Evolutionary conservation across 495 filamentous ascomycete species (phyloP), one percentile per base, ranked within the genome.

Genomic region (Lasiosphaeria hispida): DNA sequence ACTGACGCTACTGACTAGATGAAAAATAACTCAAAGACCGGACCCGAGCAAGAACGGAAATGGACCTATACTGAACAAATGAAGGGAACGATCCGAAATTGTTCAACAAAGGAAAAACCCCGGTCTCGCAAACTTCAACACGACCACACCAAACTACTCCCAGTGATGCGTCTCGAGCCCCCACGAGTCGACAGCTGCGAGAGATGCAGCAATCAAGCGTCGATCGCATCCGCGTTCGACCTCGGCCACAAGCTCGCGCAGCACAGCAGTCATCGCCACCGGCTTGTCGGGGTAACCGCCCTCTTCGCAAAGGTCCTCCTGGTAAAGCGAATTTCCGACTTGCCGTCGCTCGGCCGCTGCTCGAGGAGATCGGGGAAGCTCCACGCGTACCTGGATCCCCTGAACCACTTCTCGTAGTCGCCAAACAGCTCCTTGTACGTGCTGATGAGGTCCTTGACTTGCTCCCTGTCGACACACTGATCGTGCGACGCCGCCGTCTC

Each of bases 281-380:
- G 33, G 23, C 23, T 30, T 5, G 23, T 30, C 23, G 23, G 5
- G 2, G 2, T 2, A 30, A 5, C 5, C 23, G 23, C 23, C 47
- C 47, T 19, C 47, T n/a, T 49, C 19, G 35, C 23, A 8, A 33
- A 14, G 13, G 10, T 13, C 35, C 17, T 52, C 35, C 19, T 52
- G 3, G 40, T 36, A 52, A 52, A 52, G 9, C 40, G 38, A 13
- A 52, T 52, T 36, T 52, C 49, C 49, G 35, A 52, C 49, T 52
- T 52, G 15, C 17, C 36, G 30, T 40, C 49, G 5, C 40, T 36
- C 33, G n/a, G 35, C 15, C 36, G 34, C 36, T 40, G 34, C n/a
- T 39, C 49, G 3, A 52, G 15, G 14, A 15, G n/a, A 34, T 52
- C 35, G 8, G 49, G 49, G 30, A 39, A 40, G 17, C 10, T 17